Percentiles rank a stretch among this genome's conserved stretches.
Conservation (phyloP, 306 rosid species). For the Rosa multiflora region DNA sequence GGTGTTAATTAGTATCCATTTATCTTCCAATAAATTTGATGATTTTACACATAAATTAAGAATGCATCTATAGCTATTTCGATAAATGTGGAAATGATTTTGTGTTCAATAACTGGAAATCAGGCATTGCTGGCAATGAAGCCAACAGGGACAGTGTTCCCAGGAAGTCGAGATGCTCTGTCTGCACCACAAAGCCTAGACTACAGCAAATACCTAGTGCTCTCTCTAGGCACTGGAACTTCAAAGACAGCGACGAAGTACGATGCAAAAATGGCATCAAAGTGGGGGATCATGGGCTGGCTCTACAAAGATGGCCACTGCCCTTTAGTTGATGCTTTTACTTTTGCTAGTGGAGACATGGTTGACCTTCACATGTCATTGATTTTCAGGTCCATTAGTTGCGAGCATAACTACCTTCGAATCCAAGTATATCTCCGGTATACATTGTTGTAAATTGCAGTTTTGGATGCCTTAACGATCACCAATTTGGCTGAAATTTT, state of each 20-base stretch:
- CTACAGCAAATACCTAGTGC: slow-evolving; percentile 4
- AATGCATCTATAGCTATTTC: neutral
- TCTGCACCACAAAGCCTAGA: slow-evolving; percentile 12
- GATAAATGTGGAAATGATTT: neutral
- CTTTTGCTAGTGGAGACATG: slow-evolving; percentile 19
- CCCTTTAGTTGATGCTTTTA: slow-evolving; percentile 6
- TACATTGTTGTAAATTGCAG: no score
- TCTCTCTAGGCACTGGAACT: slow-evolving; percentile 19
- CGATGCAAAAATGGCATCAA: slow-evolving; percentile 15
- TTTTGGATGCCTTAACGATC: no score
- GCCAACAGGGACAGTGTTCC: slow-evolving; percentile 20
- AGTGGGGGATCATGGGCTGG: slow-evolving; percentile 20
- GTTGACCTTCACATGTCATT: slow-evolving; percentile 15
- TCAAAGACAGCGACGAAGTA: neutral
- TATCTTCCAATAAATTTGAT: neutral
- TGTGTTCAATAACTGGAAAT: neutral
- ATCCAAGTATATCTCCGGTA: neutral
- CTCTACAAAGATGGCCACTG: slow-evolving; percentile 12
- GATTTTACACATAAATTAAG: neutral
- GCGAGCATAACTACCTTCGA: slow-evolving; percentile 17
- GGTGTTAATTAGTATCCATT: no score
- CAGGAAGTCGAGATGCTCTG: slow-evolving; percentile 6
- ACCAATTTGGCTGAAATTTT: no score
- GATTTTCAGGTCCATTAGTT: slow-evolving; percentile 7
- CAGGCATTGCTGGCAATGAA: slow-evolving; percentile 20